These are phyloP conservation scores for Ramularia endophylla DNA, from an alignment of 2,329 filamentous ascomycete genomes.

Conservation along the genomic window DNA sequence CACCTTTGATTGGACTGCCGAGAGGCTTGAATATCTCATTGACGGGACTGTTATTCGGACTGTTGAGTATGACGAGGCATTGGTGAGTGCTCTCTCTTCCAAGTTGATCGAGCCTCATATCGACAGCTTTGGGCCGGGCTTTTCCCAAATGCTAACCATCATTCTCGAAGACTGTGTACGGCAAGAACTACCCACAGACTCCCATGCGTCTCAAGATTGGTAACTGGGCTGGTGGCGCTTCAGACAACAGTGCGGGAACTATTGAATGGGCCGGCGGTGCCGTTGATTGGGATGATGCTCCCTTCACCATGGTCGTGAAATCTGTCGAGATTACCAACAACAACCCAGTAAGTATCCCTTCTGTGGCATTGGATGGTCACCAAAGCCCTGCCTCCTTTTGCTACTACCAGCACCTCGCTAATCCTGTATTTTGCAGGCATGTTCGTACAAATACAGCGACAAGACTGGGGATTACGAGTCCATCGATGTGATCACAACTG, in stretches of 20 bases:
- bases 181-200: slow-evolving; percentile 70
- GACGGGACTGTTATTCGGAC: slow-evolving; percentile 64
- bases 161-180: slow-evolving; percentile 43
- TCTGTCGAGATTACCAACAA: slow-evolving; percentile 48
- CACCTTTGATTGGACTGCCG: slow-evolving; percentile 66
- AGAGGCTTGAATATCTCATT: slow-evolving; percentile 62
- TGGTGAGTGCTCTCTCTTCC: no score
- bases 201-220: slow-evolving; percentile 61
- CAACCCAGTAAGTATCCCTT: no score
- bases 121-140: no score
- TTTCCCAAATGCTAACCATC: slow-evolving; percentile 48
- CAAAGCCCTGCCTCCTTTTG: no score
- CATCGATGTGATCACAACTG: slow-evolving; percentile 39
- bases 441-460: slow-evolving; percentile 47
- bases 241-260: slow-evolving; percentile 49
- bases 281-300: slow-evolving; percentile 41
- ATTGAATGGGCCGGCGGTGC: slow-evolving; percentile 62
- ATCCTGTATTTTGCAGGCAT: no score
- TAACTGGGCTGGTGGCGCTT: slow-evolving; percentile 45
- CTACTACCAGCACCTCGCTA: no score
- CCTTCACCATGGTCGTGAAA: slow-evolving; percentile 49
- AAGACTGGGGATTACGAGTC: slow-evolving; percentile 42
- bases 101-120: no score
- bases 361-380: no score
- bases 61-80: slow-evolving; percentile 56